Evolutionary conservation across 495 filamentous ascomycete genomes (phyloP).

Genomic region (Pyronema omphalodes): DNA sequence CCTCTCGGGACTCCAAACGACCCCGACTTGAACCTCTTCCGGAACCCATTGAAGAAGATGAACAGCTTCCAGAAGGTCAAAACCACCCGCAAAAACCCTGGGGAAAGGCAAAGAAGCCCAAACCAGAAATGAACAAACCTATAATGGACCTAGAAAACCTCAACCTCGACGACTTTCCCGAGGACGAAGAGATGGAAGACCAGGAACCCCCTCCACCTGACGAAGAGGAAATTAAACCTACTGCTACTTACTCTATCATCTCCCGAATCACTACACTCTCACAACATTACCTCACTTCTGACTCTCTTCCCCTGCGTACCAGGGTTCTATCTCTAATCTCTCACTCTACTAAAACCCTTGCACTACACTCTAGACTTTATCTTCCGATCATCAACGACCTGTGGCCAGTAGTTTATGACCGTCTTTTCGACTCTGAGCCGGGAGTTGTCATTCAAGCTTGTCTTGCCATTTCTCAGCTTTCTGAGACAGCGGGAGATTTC

Average conservation of each 20-base stretch:
- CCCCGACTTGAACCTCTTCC: conserved; percentile 17
- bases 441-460: conserved; percentile 56
- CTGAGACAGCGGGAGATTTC: conserved; percentile 58
- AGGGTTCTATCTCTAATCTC: conserved; percentile 56
- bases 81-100: conserved; percentile 21
- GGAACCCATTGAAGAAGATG: conserved; percentile 24
- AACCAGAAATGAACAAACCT: background rate
- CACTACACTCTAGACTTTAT: conserved; percentile 58
- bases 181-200: conserved; percentile 12
- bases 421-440: conserved; percentile 55
- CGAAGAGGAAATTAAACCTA: conserved; percentile 29
- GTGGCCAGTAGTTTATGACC: conserved; percentile 58
- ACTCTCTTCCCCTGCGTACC: conserved; percentile 57
- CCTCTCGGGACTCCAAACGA: conserved; percentile 15
- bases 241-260: conserved; percentile 44
- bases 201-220: conserved; percentile 30
- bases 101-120: conserved; percentile 7
- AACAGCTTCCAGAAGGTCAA: background rate
- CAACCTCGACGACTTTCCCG: background rate
- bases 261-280: conserved; percentile 48
- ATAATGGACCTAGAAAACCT: background rate
- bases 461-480: conserved; percentile 43
- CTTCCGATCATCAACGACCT: conserved; percentile 75
- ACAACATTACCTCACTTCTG: conserved; percentile 72
- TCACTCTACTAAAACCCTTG: conserved; percentile 47